Evolutionary conservation across 108 stramenopile genomes (phyloP), one percentile per base, ranked within the genome.

Genomic region (Nitzschia palea): DNA sequence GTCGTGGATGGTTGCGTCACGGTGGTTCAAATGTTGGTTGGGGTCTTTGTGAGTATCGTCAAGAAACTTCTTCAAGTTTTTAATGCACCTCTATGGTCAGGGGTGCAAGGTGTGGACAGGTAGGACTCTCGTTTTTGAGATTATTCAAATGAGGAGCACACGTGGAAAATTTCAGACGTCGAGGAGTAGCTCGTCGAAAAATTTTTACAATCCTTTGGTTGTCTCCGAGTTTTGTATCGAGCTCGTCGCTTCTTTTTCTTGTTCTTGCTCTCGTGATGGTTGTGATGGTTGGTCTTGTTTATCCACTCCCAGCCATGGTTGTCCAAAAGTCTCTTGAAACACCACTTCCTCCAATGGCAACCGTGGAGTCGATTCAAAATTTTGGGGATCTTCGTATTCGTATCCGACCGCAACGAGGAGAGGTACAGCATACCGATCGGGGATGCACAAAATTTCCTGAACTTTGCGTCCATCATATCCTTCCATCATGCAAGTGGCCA

Each of bases 401-500:
- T 88, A 87, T 35, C 90, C 90, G 4, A 78, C 78, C 4, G 86
- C 87, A 1, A 87, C 87, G 65, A 85, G 71, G 10, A 89, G 43
- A 12, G 88, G 88, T 23, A 89, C 62, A 8, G 72, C 82, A 74
- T 89, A 92, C 55, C 91, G 73, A 78, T 89, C 86, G 0, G 91
- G 91, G 30, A 92, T 74, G 0, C 62, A 63, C 30, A 89, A 61
- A 18, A 89, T 59, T 70, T 93, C 88, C 71, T 73, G 80, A 12
- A 65, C 74, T 63, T 83, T 61, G 32, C 85, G 61, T 2, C 73
- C 57, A 75, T 93, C 91, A 72, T 69, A 89, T 47, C 91, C 91
- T 73, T 93, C 88, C 91, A 89, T 93, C 32, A 87, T 81, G 42
- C 81, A 81, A 9, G 91, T 89, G 14, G 77, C 80, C 25, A 89